Base-by-base conservation (phyloP, 768 basidiomycete genomes). In the Rhizopogon vesiculosus region DNA sequence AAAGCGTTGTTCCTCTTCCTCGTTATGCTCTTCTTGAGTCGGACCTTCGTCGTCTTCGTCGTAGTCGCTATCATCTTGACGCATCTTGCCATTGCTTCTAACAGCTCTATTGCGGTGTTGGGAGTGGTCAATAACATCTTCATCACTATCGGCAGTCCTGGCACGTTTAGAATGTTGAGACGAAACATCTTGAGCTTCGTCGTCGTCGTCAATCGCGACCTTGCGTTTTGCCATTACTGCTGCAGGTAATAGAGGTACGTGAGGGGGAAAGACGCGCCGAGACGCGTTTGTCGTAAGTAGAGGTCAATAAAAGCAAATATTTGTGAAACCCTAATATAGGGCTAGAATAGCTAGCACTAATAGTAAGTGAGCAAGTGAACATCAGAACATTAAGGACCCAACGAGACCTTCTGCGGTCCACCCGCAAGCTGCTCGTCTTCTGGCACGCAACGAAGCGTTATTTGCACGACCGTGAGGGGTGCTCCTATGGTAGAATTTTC, bases 1-100 rank as follows among this genome's bases (percentile, higher is more conserved):
- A 55, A 88, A 85, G 63, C 76, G 72, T 58, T 82, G 80, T 53
- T 89, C 86, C n/a, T 82, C 81, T 33, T 79, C 79, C 54, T 83
- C 80, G 50, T 77, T 70, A 39, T 66, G 60, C 22, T 60, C 64
- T 1, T 74, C 75, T 8, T 70, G 72, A 7, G 72, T 67, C 4
- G 70, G 71, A 22, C 73, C 60, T 41, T 72, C 67, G 33, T 68
- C 69, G 5, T 70, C 66, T 39, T 67, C 67, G 5, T 66, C 64
- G 13, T 63, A 64, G 5, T 72, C 71, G 33, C 62, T 68, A 1
- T 66, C 69, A 4, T 64, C 60, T 13, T 64, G 70, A 29, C 64
- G 59, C 13, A 56, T 65, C 42, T 58, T 71, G 50, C 65, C 63
- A 19, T 68, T 70, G 15, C 71, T 71, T n/a, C 68, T 70, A 43